phyloP scores from a whole-genome alignment of 345 rosid species.

The Salix dunnii region DNA sequence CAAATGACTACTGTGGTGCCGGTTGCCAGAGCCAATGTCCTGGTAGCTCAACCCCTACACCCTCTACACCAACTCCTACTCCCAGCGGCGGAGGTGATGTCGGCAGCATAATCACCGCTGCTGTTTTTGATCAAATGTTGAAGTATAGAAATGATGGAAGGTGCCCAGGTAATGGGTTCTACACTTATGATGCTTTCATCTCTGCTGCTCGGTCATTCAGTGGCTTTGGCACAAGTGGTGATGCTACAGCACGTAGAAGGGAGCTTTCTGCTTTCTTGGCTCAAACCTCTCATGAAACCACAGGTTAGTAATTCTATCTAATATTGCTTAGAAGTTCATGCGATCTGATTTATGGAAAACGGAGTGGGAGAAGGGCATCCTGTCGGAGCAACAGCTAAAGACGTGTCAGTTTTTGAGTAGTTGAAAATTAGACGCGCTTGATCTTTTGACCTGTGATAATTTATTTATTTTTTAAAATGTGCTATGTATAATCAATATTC shows the following conservation, averaged over 20 bases:
- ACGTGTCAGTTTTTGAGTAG: too few relatives aligned
- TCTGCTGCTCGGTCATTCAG: constrained; percentile 20
- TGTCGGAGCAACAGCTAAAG: too few relatives aligned
- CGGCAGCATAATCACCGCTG: constrained; percentile 10
- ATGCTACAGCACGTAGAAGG: constrained; percentile 20
- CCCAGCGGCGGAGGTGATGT: neutral
- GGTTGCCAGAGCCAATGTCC: constrained; percentile 24
- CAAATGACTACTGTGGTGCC: neutral
- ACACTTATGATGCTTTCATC: constrained; percentile 31
- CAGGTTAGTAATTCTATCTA: constrained; percentile 8
- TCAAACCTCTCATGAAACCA: constrained; percentile 41
- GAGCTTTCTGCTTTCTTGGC: constrained; percentile 41
- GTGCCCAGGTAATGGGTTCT: constrained; percentile 29
- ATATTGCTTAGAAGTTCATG: too few relatives aligned
- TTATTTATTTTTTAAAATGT: too few relatives aligned
- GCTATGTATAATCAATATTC: too few relatives aligned
- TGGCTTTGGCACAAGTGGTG: constrained; percentile 35
- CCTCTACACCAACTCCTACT: constrained; percentile 1
- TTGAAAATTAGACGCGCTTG: too few relatives aligned
- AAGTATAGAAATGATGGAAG: constrained; percentile 29
- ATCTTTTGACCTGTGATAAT: too few relatives aligned
- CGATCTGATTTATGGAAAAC: too few relatives aligned
- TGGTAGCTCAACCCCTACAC: constrained; percentile 1
- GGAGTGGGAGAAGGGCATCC: too few relatives aligned
- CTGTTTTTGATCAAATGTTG: constrained; percentile 23